These are phyloP conservation scores for Periglandula ipomoeae DNA, from an alignment of 2,329 filamentous ascomycete genomes.

Conservation along the genomic window DNA sequence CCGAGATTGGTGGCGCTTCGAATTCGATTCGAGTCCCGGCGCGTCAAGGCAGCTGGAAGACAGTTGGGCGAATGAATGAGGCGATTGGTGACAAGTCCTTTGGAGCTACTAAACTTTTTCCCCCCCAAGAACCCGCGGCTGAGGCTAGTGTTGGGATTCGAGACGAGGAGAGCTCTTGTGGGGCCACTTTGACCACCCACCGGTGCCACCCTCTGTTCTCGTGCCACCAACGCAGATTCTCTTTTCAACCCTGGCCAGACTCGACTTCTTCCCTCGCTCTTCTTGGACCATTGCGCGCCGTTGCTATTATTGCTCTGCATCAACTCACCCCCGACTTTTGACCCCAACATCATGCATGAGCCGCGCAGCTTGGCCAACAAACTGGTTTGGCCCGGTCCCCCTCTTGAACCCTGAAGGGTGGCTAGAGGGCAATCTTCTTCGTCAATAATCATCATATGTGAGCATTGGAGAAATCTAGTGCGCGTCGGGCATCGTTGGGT, in stretches of 20 bases:
- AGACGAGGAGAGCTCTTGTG: not conserved
- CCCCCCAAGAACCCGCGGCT: not conserved
- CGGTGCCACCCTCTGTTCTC: too few species aligned
- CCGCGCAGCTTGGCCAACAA: slow-evolving; percentile 1
- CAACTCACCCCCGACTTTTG: not conserved
- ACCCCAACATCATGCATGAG: slow-evolving; percentile 3
- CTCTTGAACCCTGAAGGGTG: not conserved
- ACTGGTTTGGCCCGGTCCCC: not conserved
- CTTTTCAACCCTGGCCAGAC: not conserved
- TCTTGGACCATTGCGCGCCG: not conserved
- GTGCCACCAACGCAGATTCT: too few species aligned
- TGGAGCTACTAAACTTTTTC: not conserved
- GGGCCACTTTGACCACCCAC: not conserved
- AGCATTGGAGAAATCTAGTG: not conserved
- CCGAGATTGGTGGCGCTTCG: not conserved
- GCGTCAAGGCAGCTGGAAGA: not conserved
- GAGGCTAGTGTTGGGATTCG: not conserved
- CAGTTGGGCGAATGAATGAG: not conserved
- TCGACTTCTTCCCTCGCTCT: not conserved
- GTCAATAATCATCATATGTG: not conserved
- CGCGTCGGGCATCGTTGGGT: slow-evolving; percentile 8
- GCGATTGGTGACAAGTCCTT: not conserved
- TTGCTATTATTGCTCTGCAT: not conserved
- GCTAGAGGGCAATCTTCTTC: not conserved
- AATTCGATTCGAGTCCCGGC: not conserved